Evolutionary conservation across 2,329 filamentous ascomycete species (phyloP).

Genomic region (Penicillium brevicompactum): DNA sequence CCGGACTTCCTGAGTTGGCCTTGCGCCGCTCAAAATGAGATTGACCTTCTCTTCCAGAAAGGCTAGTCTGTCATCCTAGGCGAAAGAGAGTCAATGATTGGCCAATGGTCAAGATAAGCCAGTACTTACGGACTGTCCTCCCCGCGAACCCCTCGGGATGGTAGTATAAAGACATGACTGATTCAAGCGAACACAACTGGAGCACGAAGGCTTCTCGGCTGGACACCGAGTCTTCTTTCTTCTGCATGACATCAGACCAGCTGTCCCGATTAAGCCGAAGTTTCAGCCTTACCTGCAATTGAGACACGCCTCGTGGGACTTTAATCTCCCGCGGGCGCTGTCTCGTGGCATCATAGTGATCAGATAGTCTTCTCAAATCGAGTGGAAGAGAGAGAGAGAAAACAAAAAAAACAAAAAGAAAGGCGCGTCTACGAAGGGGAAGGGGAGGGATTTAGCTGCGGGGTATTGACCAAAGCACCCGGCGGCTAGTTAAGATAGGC

Average conservation of each 20-base stretch:
- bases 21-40: slow-evolving; percentile 49
- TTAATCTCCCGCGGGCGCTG: slow-evolving; percentile 32
- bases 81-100: slow-evolving; percentile 2
- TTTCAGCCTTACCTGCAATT: slow-evolving; percentile 49
- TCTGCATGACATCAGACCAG: slow-evolving; percentile 30
- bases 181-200: slow-evolving; percentile 53
- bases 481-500: not conserved
- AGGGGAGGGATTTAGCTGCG: slow-evolving; percentile 1
- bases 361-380: not conserved
- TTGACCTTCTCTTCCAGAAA: slow-evolving; percentile 57
- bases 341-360: slow-evolving; percentile 31
- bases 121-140: slow-evolving; percentile 48
- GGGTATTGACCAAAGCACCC: slow-evolving; percentile 1
- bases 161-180: slow-evolving; percentile 52
- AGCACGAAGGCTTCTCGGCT: slow-evolving; percentile 55
- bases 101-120: not conserved
- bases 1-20: slow-evolving; percentile 15
- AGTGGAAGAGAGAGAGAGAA: not conserved
- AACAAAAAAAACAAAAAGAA: not conserved
- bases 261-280: not conserved
- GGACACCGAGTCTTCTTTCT: slow-evolving; percentile 57
- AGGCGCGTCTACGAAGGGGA: not conserved
- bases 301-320: slow-evolving; percentile 41
- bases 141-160: slow-evolving; percentile 39
- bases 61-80: slow-evolving; percentile 55